Percentiles rank a stretch among this genome's conserved stretches.
Conservation (phyloP, 2,329 filamentous ascomycete species). For the Chalara sp. region DNA sequence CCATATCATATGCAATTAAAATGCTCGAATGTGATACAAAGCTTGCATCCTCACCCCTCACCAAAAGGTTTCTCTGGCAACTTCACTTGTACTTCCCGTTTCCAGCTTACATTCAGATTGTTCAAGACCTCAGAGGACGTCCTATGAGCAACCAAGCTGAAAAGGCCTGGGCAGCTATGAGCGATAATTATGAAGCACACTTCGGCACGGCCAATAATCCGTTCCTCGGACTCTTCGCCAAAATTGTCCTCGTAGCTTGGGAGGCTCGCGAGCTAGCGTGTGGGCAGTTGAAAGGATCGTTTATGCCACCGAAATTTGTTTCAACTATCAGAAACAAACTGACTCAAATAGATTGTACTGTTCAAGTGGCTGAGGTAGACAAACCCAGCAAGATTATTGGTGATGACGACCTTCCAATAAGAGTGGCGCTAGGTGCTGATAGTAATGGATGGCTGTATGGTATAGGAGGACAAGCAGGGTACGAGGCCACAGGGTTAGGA, state of each 20-base stretch:
- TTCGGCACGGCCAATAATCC: constrained; percentile 11
- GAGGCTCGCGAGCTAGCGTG: constrained; percentile 15
- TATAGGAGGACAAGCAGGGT: constrained; percentile 7
- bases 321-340: constrained; percentile 13
- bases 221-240: constrained; percentile 16
- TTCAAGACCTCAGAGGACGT: constrained; percentile 24
- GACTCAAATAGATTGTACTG: constrained; percentile 4
- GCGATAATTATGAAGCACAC: constrained; percentile 19
- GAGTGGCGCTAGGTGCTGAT: constrained; percentile 9
- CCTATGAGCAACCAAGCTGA: constrained; percentile 19
- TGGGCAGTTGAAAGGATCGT: constrained; percentile 10
- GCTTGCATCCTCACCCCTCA: constrained; percentile 21
- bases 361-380: constrained; percentile 1
- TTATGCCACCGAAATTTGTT: constrained; percentile 18
- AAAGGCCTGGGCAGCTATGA: constrained; percentile 24
- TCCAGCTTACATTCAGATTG: constrained; percentile 26
- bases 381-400: not conserved
- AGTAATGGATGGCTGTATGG: constrained; percentile 7
- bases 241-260: constrained; percentile 22
- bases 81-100: constrained; percentile 26
- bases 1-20: constrained; percentile 24
- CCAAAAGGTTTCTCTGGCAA: constrained; percentile 26
- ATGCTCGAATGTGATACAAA: constrained; percentile 29
- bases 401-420: constrained; percentile 4
- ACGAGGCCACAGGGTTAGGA: constrained; percentile 2